Evolutionary conservation across 179 eudicot species (phyloP), one percentile per base, ranked within the genome.

Genomic region (Spinacia oleracea): DNA sequence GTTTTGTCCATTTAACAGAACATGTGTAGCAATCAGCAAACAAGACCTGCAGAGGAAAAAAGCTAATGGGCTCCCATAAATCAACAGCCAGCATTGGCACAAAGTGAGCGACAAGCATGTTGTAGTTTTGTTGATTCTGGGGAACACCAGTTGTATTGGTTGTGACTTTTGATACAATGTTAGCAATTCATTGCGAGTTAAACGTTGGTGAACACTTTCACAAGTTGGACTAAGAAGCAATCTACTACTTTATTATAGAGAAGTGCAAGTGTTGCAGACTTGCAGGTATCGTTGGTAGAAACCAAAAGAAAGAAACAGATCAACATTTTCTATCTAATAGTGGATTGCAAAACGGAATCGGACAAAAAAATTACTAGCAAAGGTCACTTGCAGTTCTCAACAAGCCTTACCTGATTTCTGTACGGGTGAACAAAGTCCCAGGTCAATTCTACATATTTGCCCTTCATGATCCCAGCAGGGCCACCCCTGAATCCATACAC

Each of bases 391-490:
- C 70, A 63, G 29, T 62, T 10, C 43, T 25, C 42, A 71, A 50
- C 34, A 16, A 78, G 16, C 66, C 79, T 84, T 27, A 91, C 98
- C 94, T 95, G 98, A 84, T 95, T 95, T 85, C 98, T 93, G 88
- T 93, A 95, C 9, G 98, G 98, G 81, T 95, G 86, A 64, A 95
- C 93, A 77, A 77, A 93, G 78, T 95, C 97, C 12, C 93, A 71
- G 80, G 88, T 89, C 85, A 95, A 77, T 77, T 87, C 89, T 55
- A 90, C 88, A 82, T 93, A 95, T 78, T 91, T 93, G 85, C 92
- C 77, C 74, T 91, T 90, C 98, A 95, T 95, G 82, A 95, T 87
- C 45, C 98, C 97, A 81, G 97, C 97, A 46, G 98, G 98, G 63
- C 98, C 98, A 77, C 98, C 98, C 78, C 67, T 89, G 78, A 95